Evolutionary conservation across 163 green algal genomes (phyloP), one percentile per base, ranked within the genome.

Genomic region (Scenedesmus sp.): DNA sequence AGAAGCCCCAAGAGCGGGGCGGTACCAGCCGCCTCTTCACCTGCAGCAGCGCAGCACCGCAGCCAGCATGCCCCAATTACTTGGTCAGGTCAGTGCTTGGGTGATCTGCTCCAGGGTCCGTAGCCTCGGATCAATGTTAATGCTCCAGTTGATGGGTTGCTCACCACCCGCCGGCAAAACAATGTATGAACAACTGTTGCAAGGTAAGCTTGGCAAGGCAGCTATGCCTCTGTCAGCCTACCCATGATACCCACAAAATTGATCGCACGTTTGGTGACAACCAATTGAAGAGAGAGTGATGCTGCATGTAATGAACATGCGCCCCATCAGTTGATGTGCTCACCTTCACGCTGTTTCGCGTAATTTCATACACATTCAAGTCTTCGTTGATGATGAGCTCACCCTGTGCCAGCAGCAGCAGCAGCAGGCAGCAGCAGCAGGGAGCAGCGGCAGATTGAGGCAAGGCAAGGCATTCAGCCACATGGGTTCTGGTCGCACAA

Each of bases 361-460:
- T 90, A 78, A 93, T 86, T 2, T 93, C 89, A 83, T 84, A 93
- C 15, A 90, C 89, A 24, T 87, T 86, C 33, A 93, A 33, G 65
- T 93, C 89, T 53, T 92, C 89, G 43, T 92, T 92, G 43, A 90
- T 83, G 83, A 89, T 85, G 4, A 93, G 35, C 15, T 56, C 76
- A 24, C 89, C 89, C 76, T 90, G 53, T 18, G 44, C 30, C 40
- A 81, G 35, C 35, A 81, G 35, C 16, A 43, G 37, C 72, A 49
- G 72, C 22, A 44, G 37, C 35, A 46, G 22, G 37, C 35, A 46
- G 22, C 22, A 15, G 35, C 43, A 37, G 40, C 33, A 15, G n/a
- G n/a, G n/a, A n/a, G 44, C 76, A 51, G 35, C 26, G 76, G 22
- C 42, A 33, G 53, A 6, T 3, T 33, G 16, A 33, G 2, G 59